Evolutionary conservation across 768 basidiomycete genomes (phyloP).

Genomic region (Mycena haematopus): DNA sequence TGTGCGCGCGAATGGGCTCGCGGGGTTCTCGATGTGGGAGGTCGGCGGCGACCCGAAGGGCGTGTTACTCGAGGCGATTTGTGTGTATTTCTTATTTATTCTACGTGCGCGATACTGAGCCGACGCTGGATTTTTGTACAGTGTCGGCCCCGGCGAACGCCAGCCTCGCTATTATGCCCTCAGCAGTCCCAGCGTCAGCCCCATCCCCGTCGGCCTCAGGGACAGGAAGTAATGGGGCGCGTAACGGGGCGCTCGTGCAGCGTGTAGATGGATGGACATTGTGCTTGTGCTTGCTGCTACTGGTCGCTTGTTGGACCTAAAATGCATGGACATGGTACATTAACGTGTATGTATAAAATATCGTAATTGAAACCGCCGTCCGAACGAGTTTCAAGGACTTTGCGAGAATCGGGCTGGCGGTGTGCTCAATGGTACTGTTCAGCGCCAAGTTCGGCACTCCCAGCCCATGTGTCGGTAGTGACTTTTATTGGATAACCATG

Average conservation of each 20-base stretch:
- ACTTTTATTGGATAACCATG: constrained; percentile 24
- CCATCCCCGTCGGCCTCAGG: not conserved
- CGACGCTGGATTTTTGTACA: not conserved
- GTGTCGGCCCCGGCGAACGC: constrained; percentile 26
- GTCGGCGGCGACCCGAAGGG: constrained; percentile 67
- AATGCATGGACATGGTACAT: not conserved
- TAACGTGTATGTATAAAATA: not conserved
- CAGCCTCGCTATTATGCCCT: constrained; percentile 20
- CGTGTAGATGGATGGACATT: not conserved
- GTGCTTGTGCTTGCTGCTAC: not conserved
- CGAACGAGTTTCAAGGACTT: too few species aligned
- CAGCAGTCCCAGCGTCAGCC: not conserved
- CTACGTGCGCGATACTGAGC: constrained; percentile 2
- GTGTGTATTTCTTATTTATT: constrained; percentile 1
- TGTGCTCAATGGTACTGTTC: not conserved
- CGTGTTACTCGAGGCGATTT: constrained; percentile 43
- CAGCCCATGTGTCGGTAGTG: constrained; percentile 25
- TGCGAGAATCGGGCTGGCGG: too few species aligned
- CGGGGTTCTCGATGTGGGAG: constrained; percentile 78
- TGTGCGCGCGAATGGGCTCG: constrained; percentile 56
- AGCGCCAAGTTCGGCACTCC: constrained; percentile 8
- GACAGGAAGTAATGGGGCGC: not conserved
- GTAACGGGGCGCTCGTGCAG: not conserved
- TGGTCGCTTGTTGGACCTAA: not conserved
- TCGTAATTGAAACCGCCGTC: too few species aligned